Evolutionary conservation across 2,329 filamentous ascomycete species (phyloP).

Genomic region (Mycosphaerella arachidis): DNA sequence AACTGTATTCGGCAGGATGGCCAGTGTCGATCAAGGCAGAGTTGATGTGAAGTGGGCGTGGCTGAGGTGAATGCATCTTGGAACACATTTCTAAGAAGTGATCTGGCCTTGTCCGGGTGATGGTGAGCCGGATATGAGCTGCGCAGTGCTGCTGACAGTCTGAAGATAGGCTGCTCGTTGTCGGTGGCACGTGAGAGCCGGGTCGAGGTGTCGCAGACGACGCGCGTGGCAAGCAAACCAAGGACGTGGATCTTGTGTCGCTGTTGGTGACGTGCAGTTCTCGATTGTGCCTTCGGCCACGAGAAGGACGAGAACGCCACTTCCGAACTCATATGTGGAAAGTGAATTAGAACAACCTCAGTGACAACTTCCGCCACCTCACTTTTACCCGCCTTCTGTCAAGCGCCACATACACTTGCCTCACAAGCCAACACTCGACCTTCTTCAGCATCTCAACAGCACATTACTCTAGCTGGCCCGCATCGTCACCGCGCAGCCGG

Average conservation of each 20-base stretch:
- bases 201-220: neutral
- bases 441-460: conserved; percentile 26
- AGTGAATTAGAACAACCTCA: neutral
- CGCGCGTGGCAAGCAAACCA: conserved; percentile 1
- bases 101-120: neutral
- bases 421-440: neutral
- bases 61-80: conserved; percentile 12
- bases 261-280: neutral
- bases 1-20: conserved; percentile 46
- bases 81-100: neutral
- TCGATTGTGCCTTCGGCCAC: neutral
- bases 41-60: conserved; percentile 33
- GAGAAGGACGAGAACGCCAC: neutral
- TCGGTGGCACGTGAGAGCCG: neutral
- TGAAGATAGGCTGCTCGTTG: neutral
- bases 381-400: neutral
- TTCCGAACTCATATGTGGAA: neutral
- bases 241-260: neutral
- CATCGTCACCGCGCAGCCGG: neutral
- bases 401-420: neutral
- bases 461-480: neutral
- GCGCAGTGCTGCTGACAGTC: neutral
- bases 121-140: neutral
- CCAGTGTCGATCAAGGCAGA: conserved; percentile 29
- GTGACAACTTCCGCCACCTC: neutral